Base-by-base conservation (phyloP, 2,329 filamentous ascomycete genomes). In the Fusarium tjaetaba region DNA sequence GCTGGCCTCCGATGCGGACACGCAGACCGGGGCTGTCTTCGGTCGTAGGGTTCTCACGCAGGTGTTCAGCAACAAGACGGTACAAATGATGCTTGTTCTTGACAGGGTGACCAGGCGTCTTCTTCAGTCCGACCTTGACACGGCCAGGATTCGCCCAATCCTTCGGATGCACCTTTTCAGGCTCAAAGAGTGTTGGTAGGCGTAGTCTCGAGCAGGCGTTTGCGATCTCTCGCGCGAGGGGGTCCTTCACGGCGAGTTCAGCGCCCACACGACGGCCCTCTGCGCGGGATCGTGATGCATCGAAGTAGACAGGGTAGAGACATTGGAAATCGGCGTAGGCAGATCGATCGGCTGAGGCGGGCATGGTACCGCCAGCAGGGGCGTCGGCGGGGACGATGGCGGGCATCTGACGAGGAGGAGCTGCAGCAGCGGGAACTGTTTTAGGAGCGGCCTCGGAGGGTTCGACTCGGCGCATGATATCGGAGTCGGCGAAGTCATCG, bases 71-170 rank as follows among this genome's bases (percentile, higher is more conserved):
- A 38, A 99, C 90, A 48, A 96, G 88, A 62, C 92, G 88, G 83
- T 95, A 97, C 62, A 99, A 90, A 79, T 97, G 94, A 81, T 97
- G 93, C 85, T 98, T 94, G 83, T 87, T 90, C 81, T 90, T 92
- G 63, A 97, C 81, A 16, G 67, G 61, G 18, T 72, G 62, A 45
- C 63, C 58, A 45, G 77, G 61, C 52, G 72, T 74, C 67, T 68
- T 77, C 73, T 81, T 84, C 81, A 98, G 85, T 79, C 92, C 85
- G 56, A 98, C 90, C 76, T 94, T 91, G 72, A 98, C 94, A 67
- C 96, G 89, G 7, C 96, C 96, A 18, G 96, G 96, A 85, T 99
- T 99, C 64, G 93, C 92, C 96, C 96, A 99, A 86, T 99, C 96
- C 84, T 96, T 96, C 11, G 96, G 96, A 83, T 99, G 96, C 69